Base-by-base conservation (phyloP, 345 rosid species). In the Corchorus capsularis region DNA sequence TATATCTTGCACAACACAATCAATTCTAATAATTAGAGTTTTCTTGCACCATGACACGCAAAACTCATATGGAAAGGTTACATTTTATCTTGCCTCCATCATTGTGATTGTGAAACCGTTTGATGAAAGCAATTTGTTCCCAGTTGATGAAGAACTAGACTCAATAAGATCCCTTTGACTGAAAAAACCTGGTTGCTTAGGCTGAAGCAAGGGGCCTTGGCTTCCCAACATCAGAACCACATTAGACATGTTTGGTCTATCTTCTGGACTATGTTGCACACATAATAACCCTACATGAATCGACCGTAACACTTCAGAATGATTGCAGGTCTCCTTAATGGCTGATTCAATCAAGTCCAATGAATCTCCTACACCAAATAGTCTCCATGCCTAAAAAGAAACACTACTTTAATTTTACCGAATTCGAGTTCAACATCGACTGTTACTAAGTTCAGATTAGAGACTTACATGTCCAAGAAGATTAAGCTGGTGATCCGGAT, bases 401-500 rank as follows among this genome's bases (percentile, higher is more conserved):
- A 65, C 27, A 20, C 4, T 19, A 46, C 35, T 43, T 16, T 11
- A 67, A 20, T 12, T 1, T 1, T 68, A 11, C 22, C 3, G 37
- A 15, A 35, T 54, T 32, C 13, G 41, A 64, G 19, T n/a, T 54
- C 17, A 5, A 69, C 4, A 56, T 6, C 12, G 34, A n/a, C 6
- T 10, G 32, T 16, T 19, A 37, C 34, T 1, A 66, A 66, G 20
- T 7, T 19, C 14, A 45, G 16, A 11, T 6, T 37, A 27, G n/a
- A 55, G 63, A 73, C 78, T 74, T 77, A 84, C 87, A 78, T 82
- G 81, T 54, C 87, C 89, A 34, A 84, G 78, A 37, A 86, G 89
- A 74, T 80, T 84, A 35, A 77, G 81, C 7, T 78, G 70, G 50
- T 74, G 80, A 60, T 83, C 79, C 0, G 72, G 73, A 37, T 84